A percentile compares a stretch with the other conserved stretches of the same genome.
phyloP scores from a whole-genome alignment of 768 basidiomycete genomes.

The Amanita muscaria region DNA sequence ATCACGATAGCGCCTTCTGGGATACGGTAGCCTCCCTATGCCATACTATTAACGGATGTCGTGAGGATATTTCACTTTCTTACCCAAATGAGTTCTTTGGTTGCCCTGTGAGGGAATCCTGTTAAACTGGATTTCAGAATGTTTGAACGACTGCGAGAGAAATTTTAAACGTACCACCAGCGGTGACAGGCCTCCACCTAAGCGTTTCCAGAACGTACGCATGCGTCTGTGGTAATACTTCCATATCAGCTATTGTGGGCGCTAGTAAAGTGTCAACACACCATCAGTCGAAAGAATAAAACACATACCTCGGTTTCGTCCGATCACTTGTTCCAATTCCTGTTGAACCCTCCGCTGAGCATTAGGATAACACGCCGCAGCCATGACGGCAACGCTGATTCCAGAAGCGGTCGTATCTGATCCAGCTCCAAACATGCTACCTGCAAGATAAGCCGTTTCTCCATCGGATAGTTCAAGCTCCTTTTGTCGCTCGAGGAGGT shows the following conservation, averaged over 20 bases:
- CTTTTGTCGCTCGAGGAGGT: conserved; percentile 46
- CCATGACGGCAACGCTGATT: conserved; percentile 48
- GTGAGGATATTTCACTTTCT: no score
- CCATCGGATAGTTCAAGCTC: conserved; percentile 46
- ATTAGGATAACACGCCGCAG: conserved; percentile 45
- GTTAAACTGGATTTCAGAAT: not conserved
- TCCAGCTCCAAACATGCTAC: conserved; percentile 59
- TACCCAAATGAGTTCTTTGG: conserved; percentile 57
- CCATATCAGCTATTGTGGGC: conserved; percentile 32
- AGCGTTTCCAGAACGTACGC: conserved; percentile 44
- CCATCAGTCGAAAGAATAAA: not conserved
- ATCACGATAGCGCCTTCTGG: conserved; percentile 50
- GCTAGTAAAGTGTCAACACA: conserved; percentile 14
- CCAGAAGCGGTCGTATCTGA: conserved; percentile 58
- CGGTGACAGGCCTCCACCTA: conserved; percentile 43
- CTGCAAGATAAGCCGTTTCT: conserved; percentile 55
- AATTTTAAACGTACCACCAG: conserved; percentile 26
- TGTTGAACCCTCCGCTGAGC: conserved; percentile 42
- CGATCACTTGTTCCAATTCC: conserved; percentile 46
- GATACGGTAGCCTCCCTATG: conserved; percentile 39
- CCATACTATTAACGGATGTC: no score
- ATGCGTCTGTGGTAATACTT: conserved; percentile 34
- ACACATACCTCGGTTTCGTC: conserved; percentile 30
- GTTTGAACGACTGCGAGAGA: not conserved
- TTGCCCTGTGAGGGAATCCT: conserved; percentile 58